Percentiles rank a stretch among this genome's conserved stretches.
Evolutionary conservation across 1,139 yeast species (phyloP).

Genomic region (Barnettozyma hawaiiensis): DNA sequence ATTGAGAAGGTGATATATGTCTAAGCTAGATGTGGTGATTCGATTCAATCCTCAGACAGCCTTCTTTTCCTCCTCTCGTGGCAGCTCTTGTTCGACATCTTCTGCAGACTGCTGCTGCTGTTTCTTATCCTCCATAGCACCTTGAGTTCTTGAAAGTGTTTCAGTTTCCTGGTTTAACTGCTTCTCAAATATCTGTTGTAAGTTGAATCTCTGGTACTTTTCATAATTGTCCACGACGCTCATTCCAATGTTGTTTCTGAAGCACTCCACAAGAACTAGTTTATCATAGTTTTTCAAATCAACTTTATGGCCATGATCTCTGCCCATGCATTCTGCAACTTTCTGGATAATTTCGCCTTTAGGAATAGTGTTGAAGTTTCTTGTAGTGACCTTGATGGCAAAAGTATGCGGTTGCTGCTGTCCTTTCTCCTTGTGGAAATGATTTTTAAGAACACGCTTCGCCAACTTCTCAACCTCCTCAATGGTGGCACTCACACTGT

Average conservation of each 20-base stretch:
- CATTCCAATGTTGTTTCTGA: conserved; percentile 77
- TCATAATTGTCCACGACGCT: conserved; percentile 69
- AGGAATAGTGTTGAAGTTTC: conserved; percentile 71
- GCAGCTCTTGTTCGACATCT: background rate
- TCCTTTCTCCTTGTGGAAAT: conserved; percentile 51
- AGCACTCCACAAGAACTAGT: conserved; percentile 79
- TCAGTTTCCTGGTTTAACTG: conserved; percentile 24
- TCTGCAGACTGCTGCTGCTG: background rate
- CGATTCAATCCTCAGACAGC: background rate
- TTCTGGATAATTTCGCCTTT: conserved; percentile 64
- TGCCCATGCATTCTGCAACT: conserved; percentile 69
- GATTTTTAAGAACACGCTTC: conserved; percentile 53
- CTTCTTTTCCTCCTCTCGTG: background rate
- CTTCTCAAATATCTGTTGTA: conserved; percentile 57
- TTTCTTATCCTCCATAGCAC: too few species aligned
- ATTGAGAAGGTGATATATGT: conserved; percentile 12
- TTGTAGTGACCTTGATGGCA: conserved; percentile 73
- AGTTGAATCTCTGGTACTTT: conserved; percentile 46
- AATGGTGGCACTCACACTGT: conserved; percentile 65
- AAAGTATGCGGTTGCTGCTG: conserved; percentile 56
- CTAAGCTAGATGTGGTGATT: conserved; percentile 1
- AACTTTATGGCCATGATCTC: conserved; percentile 66
- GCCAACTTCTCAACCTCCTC: conserved; percentile 62
- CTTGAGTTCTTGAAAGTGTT: conserved; percentile 13
- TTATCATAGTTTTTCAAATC: conserved; percentile 78